Evolutionary conservation across 345 rosid genomes (phyloP).

Genomic region (Garcia nutans): DNA sequence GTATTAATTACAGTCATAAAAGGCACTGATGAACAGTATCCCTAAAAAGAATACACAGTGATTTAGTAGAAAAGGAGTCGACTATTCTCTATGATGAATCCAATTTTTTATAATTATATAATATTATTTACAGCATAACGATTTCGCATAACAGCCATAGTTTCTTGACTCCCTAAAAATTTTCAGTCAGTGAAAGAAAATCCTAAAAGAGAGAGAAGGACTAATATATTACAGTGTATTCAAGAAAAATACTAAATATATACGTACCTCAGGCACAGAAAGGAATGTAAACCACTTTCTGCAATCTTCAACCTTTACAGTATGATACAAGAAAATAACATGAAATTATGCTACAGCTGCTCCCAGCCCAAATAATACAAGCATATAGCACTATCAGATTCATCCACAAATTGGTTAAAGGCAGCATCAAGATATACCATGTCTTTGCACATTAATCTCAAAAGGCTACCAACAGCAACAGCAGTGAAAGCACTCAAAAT

Average conservation of each 20-base stretch:
- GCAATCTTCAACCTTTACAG: background rate
- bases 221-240: background rate
- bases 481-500: background rate
- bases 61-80: slow-evolving; percentile 14
- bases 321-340: background rate
- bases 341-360: slow-evolving; percentile 10
- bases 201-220: background rate
- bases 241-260: background rate
- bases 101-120: background rate
- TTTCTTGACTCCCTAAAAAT: background rate
- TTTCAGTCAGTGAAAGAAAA: background rate
- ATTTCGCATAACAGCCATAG: background rate
- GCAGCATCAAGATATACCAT: background rate
- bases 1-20: slow-evolving; percentile 21
- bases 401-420: background rate
- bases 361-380: background rate
- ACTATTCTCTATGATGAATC: slow-evolving; percentile 13
- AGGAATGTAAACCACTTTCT: background rate
- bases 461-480: background rate
- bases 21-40: slow-evolving; percentile 27
- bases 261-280: background rate
- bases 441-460: background rate
- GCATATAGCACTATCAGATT: background rate
- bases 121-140: background rate
- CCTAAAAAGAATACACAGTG: slow-evolving; percentile 17